phyloP scores from a whole-genome alignment of 2,329 filamentous ascomycete genomes.

The Blumeriella jaapii region DNA sequence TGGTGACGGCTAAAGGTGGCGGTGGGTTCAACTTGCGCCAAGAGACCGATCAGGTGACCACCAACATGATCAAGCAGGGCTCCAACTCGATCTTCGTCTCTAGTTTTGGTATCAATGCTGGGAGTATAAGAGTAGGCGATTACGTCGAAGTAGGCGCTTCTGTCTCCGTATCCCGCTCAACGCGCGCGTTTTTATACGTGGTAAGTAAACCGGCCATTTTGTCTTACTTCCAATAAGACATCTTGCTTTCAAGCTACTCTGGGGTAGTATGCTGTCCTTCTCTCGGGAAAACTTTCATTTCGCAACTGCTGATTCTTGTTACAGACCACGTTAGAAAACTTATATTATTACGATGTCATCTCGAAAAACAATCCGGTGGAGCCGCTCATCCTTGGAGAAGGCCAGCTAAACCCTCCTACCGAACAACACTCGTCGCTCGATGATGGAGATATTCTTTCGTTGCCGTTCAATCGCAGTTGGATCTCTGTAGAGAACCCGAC shows the following conservation, averaged over 20 bases:
- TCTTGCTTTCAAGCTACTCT: no score
- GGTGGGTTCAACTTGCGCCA: not conserved
- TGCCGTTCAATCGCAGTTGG: conserved; percentile 46
- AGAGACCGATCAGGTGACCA: not conserved
- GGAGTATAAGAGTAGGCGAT: not conserved
- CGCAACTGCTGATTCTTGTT: no score
- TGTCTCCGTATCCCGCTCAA: not conserved
- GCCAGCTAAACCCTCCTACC: conserved; percentile 38
- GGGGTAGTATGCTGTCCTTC: no score
- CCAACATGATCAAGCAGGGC: not conserved
- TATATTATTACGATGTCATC: conserved; percentile 34
- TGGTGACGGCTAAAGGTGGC: not conserved
- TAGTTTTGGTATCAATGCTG: not conserved
- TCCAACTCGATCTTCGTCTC: not conserved
- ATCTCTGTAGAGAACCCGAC: conserved; percentile 37
- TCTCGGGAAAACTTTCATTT: no score
- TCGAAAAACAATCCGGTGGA: conserved; percentile 42
- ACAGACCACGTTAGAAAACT: no score
- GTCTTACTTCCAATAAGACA: no score
- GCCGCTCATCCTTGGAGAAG: conserved; percentile 47
- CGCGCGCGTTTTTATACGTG: not conserved
- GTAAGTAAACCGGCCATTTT: no score
- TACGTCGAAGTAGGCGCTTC: not conserved
- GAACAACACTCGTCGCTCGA: conserved; percentile 51
- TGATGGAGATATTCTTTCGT: conserved; percentile 49